A percentile compares a stretch with the other conserved stretches of the same genome.
These are phyloP conservation scores for Dothistroma septosporum DNA, from an alignment of 2,329 filamentous ascomycete species.

Conservation along the genomic window DNA sequence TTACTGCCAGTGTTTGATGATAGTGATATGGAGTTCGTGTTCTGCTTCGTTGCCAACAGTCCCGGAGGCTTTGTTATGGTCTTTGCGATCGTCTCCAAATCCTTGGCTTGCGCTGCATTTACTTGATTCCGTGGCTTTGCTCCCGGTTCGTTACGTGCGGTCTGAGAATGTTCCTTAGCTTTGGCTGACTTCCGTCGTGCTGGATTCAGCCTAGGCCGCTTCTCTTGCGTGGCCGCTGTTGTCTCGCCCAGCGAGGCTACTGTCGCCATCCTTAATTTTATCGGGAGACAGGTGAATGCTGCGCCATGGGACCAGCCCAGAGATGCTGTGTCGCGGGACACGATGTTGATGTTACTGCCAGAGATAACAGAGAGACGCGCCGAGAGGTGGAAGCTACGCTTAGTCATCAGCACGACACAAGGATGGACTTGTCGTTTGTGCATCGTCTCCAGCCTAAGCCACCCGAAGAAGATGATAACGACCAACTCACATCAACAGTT, in stretches of 20 bases:
- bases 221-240: slow-evolving; percentile 6
- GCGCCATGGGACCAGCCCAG: background rate
- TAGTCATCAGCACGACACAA: background rate
- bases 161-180: slow-evolving; percentile 4
- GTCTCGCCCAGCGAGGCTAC: background rate
- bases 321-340: background rate
- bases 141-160: background rate
- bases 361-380: background rate
- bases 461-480: background rate
- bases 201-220: slow-evolving; percentile 22
- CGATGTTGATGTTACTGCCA: background rate
- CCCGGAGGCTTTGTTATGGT: background rate
- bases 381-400: background rate
- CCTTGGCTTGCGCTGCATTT: background rate
- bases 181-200: slow-evolving; percentile 22
- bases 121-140: background rate
- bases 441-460: too few species aligned
- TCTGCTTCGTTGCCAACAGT: background rate
- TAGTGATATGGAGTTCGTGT: background rate
- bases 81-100: background rate
- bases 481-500: background rate
- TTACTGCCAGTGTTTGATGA: background rate
- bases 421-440: background rate
- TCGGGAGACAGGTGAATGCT: background rate
- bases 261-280: background rate